phyloP scores from a whole-genome alignment of 164 flowering plant genomes.

The Euptelea pleiosperma region DNA sequence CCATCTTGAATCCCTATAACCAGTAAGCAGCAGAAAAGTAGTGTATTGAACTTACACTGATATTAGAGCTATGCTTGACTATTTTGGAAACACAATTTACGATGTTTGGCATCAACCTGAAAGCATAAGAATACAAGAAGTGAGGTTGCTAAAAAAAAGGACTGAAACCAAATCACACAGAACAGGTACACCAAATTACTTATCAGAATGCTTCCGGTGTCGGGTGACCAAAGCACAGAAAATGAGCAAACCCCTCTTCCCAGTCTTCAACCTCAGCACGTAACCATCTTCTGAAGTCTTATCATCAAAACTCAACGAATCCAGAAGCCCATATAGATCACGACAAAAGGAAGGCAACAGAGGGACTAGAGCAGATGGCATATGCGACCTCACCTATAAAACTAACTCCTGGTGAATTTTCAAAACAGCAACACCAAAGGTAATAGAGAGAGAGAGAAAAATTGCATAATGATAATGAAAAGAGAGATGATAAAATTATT shows the following conservation, averaged over 20 bases:
- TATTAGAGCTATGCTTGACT: constrained; percentile 40
- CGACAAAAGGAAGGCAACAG: constrained; percentile 49
- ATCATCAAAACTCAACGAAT: constrained; percentile 45
- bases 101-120: constrained; percentile 76
- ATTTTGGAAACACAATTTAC: constrained; percentile 44
- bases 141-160: constrained; percentile 5
- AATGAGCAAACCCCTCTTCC: constrained; percentile 67
- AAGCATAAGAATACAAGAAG: constrained; percentile 5
- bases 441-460: background rate
- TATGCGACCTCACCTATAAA: constrained; percentile 69
- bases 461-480: background rate
- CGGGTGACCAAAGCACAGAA: constrained; percentile 65
- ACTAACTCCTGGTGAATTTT: constrained; percentile 13
- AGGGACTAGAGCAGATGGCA: constrained; percentile 69
- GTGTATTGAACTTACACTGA: constrained; percentile 42
- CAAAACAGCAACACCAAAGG: background rate
- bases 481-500: too few species aligned
- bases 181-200: constrained; percentile 32
- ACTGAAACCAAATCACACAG: background rate
- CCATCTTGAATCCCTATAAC: constrained; percentile 1
- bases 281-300: constrained; percentile 28
- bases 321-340: constrained; percentile 49
- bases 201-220: constrained; percentile 69
- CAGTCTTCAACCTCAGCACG: constrained; percentile 54
- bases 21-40: background rate